phyloP scores from a whole-genome alignment of 306 rosid species.

The Pyrus betulifolia region DNA sequence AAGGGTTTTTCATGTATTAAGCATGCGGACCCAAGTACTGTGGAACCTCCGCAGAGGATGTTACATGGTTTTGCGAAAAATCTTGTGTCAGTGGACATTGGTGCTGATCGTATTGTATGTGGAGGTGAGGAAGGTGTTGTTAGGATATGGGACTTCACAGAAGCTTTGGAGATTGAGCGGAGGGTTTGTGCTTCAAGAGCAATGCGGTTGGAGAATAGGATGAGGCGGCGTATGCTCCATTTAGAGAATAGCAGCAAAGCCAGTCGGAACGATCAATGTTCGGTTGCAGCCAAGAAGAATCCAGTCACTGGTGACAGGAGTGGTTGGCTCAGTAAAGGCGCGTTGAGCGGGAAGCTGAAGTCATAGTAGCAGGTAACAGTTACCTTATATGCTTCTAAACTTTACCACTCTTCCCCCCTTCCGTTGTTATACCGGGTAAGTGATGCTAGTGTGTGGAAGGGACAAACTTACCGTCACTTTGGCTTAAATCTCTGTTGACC shows the following conservation, averaged over 20 bases:
- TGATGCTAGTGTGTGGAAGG: background rate
- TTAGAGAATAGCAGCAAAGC: slow-evolving; percentile 45
- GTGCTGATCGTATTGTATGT: slow-evolving; percentile 85
- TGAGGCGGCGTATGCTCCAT: slow-evolving; percentile 71
- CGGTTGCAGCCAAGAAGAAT: slow-evolving; percentile 79
- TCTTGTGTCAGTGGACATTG: slow-evolving; percentile 68
- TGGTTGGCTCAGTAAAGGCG: slow-evolving; percentile 62
- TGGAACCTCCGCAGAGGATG: slow-evolving; percentile 94
- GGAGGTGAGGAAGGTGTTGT: slow-evolving; percentile 94
- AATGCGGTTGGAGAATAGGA: slow-evolving; percentile 64
- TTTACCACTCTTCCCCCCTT: background rate
- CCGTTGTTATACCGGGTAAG: background rate
- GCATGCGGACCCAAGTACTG: slow-evolving; percentile 20
- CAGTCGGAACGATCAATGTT: slow-evolving; percentile 60
- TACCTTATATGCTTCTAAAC: no score
- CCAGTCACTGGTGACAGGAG: slow-evolving; percentile 35
- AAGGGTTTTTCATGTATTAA: slow-evolving; percentile 29
- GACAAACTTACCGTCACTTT: background rate
- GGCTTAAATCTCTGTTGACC: background rate
- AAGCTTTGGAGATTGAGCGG: slow-evolving; percentile 70
- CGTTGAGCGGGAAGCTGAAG: slow-evolving; percentile 63
- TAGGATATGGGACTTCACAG: slow-evolving; percentile 88
- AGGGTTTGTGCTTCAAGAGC: slow-evolving; percentile 61
- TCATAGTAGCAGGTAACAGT: slow-evolving; percentile 34
- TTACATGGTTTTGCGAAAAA: slow-evolving; percentile 69